phyloP scores from a whole-genome alignment of 2,329 filamentous ascomycete species.

The Aulographum hederae region DNA sequence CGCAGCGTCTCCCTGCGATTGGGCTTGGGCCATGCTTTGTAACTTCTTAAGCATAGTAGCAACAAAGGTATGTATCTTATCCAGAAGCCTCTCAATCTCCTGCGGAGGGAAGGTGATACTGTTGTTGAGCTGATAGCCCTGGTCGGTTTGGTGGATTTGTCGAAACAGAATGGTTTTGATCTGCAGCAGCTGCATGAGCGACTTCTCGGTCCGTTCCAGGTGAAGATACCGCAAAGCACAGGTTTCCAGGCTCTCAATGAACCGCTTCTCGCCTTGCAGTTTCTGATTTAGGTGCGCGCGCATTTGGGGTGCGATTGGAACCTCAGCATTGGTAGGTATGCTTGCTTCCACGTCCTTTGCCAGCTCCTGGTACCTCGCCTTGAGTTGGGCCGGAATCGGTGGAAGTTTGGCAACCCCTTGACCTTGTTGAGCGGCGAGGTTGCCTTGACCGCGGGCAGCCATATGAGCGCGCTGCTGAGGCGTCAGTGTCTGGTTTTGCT shows the following conservation, averaged over 20 bases:
- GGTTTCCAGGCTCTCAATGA: constrained; percentile 1
- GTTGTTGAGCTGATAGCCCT: too few relatives aligned
- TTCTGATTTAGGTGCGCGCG: constrained; percentile 1
- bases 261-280: constrained; percentile 1
- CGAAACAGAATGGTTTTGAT: not conserved
- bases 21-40: not conserved
- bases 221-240: not conserved
- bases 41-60: too few relatives aligned
- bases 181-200: not conserved
- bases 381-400: too few relatives aligned
- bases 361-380: too few relatives aligned
- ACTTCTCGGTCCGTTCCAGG: not conserved
- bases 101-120: too few relatives aligned
- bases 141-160: not conserved
- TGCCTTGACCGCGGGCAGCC: too few relatives aligned
- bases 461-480: too few relatives aligned
- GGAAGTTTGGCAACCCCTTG: too few relatives aligned
- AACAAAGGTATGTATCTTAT: too few relatives aligned
- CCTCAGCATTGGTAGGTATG: not conserved
- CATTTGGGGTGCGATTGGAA: not conserved
- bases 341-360: not conserved
- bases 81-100: too few relatives aligned
- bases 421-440: too few relatives aligned
- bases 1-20: not conserved
- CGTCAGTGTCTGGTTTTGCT: too few relatives aligned